Conservation (phyloP, 2,329 filamentous ascomycete genomes). For the Conoideocrella luteorostrata region DNA sequence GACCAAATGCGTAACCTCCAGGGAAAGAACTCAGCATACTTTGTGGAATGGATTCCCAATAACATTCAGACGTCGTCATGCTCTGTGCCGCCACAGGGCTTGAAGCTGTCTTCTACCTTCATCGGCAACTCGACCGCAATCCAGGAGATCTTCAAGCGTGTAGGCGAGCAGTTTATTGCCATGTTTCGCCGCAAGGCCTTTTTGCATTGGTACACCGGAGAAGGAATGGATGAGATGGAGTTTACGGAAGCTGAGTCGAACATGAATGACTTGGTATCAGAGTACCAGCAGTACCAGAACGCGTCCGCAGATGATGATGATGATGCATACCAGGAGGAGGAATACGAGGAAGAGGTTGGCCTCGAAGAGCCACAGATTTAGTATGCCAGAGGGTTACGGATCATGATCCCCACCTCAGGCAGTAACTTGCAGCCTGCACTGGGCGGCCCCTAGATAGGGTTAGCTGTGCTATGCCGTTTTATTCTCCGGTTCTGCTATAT, state of each 20-base stretch:
- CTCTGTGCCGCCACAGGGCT: constrained; percentile 93
- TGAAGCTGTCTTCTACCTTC: constrained; percentile 99
- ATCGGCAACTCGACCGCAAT: constrained; percentile 99
- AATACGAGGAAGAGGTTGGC: constrained; percentile 81
- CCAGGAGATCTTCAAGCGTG: constrained; percentile 99
- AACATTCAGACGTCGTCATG: constrained; percentile 99
- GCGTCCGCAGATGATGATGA: constrained; percentile 94
- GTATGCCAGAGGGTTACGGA: too few species aligned
- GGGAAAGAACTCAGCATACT: constrained; percentile 99
- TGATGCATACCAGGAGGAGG: too few species aligned
- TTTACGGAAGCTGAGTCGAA: constrained; percentile 99
- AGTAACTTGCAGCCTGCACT: too few species aligned
- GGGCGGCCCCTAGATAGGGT: too few species aligned
- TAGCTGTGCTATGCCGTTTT: too few species aligned
- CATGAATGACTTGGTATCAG: constrained; percentile 99
- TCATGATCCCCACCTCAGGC: too few species aligned
- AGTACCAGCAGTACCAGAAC: constrained; percentile 99
- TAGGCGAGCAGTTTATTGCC: constrained; percentile 98
- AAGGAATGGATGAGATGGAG: constrained; percentile 99
- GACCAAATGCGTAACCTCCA: constrained; percentile 99
- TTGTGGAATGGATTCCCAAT: constrained; percentile 99
- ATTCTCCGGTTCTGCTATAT: too few species aligned
- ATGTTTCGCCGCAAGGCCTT: constrained; percentile 99
- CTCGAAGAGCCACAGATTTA: constrained; percentile 61
- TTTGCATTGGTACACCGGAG: constrained; percentile 99